Evolutionary conservation across 2,329 filamentous ascomycete genomes (phyloP), one percentile per base, ranked within the genome.

Genomic region (Onygenales sp.): DNA sequence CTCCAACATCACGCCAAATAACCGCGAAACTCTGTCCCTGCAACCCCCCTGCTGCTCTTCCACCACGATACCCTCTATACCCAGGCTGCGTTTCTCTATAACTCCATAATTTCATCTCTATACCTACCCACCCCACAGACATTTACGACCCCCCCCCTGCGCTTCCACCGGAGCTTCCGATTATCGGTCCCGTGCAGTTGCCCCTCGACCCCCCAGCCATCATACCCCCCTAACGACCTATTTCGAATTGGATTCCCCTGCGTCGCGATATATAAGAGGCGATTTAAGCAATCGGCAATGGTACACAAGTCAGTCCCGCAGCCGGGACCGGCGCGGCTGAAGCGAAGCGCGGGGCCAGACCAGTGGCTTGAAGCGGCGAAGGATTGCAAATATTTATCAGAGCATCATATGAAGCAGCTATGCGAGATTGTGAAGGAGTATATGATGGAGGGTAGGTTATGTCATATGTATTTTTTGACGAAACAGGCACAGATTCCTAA

Each of bases 381-480:
- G 73, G 87, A 93, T 72, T 97, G 93, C 75, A 93, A 95, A 71
- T 96, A 97, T 70, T 81, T 98, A 51, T 93, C 93, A 49, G 93
- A 98, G 74, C 76, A 85, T 58, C 89, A 94, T 66, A 98, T 98
- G 93, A 98, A 98, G 79, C 88, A 95, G 71, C 80, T 98, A 48
- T 98, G 93, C 71, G 93, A 98, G 76, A 95, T 95, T 68, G 93
- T 97, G 57, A 98, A 98, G 77, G 93, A 97, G 74, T 94, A 89
- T 60, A 80, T 98, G 64, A 98, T 98, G 93, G 93, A 98, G 79
- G 89, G 89, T 93, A 69, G 62, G 75, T 65, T 60, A 39, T 43
- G 8, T 46, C 14, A 38, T 17, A 36, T 42, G 10, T 17, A 38
- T 50, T 33, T 36, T 33, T 50, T 21, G 13, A 9, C 11, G 5